These are phyloP conservation scores for Fusarium verticillioides DNA, from an alignment of 2,329 filamentous ascomycete genomes.

Conservation along the genomic window DNA sequence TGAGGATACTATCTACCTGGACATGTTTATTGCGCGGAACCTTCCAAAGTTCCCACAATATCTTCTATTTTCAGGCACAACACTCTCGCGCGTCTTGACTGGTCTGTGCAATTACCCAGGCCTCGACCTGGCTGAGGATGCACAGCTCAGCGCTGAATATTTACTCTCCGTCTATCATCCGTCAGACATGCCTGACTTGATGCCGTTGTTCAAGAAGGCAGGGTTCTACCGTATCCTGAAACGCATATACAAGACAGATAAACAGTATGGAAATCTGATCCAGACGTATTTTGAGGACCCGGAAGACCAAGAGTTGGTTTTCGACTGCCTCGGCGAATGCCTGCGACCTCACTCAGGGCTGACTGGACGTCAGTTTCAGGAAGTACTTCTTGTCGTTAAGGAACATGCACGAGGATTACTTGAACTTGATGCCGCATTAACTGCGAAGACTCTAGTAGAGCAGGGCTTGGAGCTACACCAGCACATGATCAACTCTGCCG, in stretches of 20 bases:
- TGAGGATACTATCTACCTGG: conserved; percentile 90
- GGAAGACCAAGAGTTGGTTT: conserved; percentile 78
- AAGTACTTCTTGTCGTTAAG: conserved; percentile 75
- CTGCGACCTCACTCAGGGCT: conserved; percentile 73
- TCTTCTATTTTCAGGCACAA: conserved; percentile 87
- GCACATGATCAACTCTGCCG: conserved; percentile 70
- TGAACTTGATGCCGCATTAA: conserved; percentile 70
- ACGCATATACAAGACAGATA: conserved; percentile 82
- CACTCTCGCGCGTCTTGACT: conserved; percentile 81
- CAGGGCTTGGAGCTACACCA: conserved; percentile 73
- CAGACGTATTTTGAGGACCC: conserved; percentile 87
- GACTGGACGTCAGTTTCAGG: conserved; percentile 75
- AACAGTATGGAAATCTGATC: conserved; percentile 81
- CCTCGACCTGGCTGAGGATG: conserved; percentile 85
- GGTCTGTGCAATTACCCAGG: conserved; percentile 88
- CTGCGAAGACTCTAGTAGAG: conserved; percentile 72
- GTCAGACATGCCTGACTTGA: conserved; percentile 78
- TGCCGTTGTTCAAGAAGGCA: conserved; percentile 81
- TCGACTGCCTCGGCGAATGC: conserved; percentile 81
- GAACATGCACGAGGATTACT: conserved; percentile 74
- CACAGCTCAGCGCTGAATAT: conserved; percentile 97
- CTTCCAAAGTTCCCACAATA: conserved; percentile 97
- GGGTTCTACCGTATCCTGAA: conserved; percentile 93
- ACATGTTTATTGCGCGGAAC: conserved; percentile 98
- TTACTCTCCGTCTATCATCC: conserved; percentile 93